A percentile compares a stretch with the other conserved stretches of the same genome.
phyloP scores from a whole-genome alignment of 192 early-diverging fungal species.

The Glomus cerebriforme region DNA sequence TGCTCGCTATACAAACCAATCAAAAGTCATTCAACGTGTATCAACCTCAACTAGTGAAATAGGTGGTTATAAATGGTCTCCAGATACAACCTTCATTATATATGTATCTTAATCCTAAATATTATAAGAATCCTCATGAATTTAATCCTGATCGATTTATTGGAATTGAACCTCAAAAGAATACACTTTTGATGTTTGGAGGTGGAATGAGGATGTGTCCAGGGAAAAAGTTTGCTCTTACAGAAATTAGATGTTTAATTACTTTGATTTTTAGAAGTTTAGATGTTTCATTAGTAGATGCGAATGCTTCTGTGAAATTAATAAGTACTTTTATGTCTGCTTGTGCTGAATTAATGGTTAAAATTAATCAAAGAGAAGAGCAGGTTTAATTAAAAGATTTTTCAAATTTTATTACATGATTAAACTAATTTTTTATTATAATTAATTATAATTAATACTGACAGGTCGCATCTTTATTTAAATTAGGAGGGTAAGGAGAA shows the following conservation, averaged over 20 bases:
- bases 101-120: not conserved
- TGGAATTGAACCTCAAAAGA: not conserved
- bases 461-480: no score
- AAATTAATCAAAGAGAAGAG: not conserved
- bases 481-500: no score
- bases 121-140: not conserved
- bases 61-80: not conserved
- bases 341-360: not conserved
- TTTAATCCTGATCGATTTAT: not conserved
- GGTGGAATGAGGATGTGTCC: not conserved
- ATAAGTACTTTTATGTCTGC: not conserved
- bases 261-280: not conserved
- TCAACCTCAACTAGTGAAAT: not conserved
- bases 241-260: not conserved
- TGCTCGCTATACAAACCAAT: not conserved
- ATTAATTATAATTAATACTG: no score
- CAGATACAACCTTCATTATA: not conserved
- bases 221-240: constrained; percentile 2
- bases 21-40: not conserved
- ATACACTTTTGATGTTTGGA: not conserved
- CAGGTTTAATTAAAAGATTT: no score
- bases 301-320: not conserved
- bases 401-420: no score
- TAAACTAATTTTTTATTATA: no score
- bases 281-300: not conserved